phyloP scores from a whole-genome alignment of 2,329 filamentous ascomycete species.

The Grosmannia huntii region DNA sequence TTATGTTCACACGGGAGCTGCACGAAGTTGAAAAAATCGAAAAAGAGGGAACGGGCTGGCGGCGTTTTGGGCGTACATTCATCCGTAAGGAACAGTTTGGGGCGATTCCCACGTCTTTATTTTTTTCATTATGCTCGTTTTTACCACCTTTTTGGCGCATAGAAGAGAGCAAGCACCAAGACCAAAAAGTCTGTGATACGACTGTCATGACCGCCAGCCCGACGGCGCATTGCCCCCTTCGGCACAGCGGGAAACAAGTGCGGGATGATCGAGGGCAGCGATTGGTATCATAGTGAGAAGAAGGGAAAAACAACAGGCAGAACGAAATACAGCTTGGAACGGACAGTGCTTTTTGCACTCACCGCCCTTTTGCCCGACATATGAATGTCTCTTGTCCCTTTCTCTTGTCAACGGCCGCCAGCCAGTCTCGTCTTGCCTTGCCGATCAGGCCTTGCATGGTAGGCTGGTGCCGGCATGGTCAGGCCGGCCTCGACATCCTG shows the following conservation, averaged over 20 bases:
- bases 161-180: neutral
- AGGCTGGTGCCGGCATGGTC: conserved; percentile 32
- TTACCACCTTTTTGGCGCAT: neutral
- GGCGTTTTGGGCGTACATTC: conserved; percentile 1
- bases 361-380: neutral
- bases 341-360: neutral
- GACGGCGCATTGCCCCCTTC: neutral
- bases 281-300: neutral
- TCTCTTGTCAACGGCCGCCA: neutral
- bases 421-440: neutral
- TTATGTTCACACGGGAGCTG: neutral
- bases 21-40: neutral
- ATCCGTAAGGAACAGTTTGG: neutral
- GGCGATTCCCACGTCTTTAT: neutral
- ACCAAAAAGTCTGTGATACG: neutral
- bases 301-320: neutral
- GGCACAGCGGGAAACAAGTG: neutral
- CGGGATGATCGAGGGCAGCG: neutral
- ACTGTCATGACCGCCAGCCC: neutral
- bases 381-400: neutral
- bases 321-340: neutral
- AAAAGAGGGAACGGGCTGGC: neutral
- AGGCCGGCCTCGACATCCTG: conserved; percentile 35
- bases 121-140: neutral
- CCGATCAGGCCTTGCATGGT: conserved; percentile 14